A percentile compares a stretch with the other conserved stretches of the same genome.
Conservation (phyloP, 257 asterid species). For the Mitragyna speciosa region DNA sequence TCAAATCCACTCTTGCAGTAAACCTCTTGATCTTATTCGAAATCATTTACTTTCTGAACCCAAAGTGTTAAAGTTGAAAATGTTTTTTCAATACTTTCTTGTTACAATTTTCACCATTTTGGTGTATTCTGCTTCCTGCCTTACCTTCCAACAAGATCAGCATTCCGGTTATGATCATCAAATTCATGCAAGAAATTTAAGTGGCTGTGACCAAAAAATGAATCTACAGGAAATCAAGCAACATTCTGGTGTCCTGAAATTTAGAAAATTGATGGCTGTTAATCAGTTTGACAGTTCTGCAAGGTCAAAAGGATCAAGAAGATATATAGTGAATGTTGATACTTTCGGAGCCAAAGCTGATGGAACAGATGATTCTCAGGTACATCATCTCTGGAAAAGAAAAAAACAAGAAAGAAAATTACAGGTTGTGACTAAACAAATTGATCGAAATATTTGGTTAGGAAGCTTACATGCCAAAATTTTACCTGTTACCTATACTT, state of each 20-base stretch:
- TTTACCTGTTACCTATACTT: background rate
- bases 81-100: conserved; percentile 30
- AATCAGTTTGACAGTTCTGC: conserved; percentile 5
- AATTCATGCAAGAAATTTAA: background rate
- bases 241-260: background rate
- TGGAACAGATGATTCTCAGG: conserved; percentile 66
- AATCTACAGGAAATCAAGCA: no score
- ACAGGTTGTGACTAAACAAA: background rate
- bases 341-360: conserved; percentile 77
- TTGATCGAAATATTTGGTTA: background rate
- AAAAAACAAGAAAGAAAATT: background rate
- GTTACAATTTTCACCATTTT: conserved; percentile 31
- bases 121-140: conserved; percentile 32
- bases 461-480: background rate
- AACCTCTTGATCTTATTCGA: background rate
- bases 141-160: conserved; percentile 5
- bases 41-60: background rate
- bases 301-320: background rate
- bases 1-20: background rate
- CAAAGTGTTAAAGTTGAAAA: conserved; percentile 12
- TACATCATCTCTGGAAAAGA: conserved; percentile 5
- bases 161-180: background rate
- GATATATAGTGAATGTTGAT: conserved; percentile 44
- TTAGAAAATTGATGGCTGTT: background rate
- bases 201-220: no score